Percentiles rank a stretch among this genome's conserved stretches.
phyloP scores from a whole-genome alignment of 176 grass and related monocot species.

The Leersia perrieri region DNA sequence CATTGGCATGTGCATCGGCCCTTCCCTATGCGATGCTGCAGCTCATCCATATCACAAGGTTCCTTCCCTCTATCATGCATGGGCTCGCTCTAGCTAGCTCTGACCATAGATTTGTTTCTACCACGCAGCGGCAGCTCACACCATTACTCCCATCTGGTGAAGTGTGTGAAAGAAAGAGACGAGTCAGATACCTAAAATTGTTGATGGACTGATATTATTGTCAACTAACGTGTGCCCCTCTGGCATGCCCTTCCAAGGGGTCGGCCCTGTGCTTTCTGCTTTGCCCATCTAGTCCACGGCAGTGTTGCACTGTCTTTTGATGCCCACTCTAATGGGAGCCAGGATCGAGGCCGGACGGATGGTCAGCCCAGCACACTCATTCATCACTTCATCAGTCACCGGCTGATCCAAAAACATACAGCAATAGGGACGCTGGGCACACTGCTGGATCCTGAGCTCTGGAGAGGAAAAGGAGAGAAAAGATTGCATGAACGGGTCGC shows the following conservation, averaged over 20 bases:
- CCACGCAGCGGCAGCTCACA: neutral
- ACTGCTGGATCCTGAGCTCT: conserved; percentile 15
- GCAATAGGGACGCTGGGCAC: conserved; percentile 36
- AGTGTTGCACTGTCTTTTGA: conserved; percentile 38
- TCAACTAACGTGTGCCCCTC: conserved; percentile 48
- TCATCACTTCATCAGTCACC: neutral
- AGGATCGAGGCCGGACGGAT: conserved; percentile 38
- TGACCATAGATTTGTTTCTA: conserved; percentile 53
- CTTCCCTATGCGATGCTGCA: conserved; percentile 22
- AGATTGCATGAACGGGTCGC: conserved; percentile 22
- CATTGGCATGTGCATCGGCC: conserved; percentile 31
- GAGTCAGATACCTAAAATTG: conserved; percentile 48
- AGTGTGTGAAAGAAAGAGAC: neutral
- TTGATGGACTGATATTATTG: conserved; percentile 49
- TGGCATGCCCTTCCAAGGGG: conserved; percentile 57
- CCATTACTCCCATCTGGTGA: conserved; percentile 37
- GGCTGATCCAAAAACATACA: conserved; percentile 12
- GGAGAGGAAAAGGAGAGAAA: neutral
- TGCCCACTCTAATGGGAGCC: conserved; percentile 33
- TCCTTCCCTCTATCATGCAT: conserved; percentile 29
- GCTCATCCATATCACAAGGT: conserved; percentile 32
- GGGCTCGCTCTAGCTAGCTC: conserved; percentile 12
- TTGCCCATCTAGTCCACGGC: conserved; percentile 54
- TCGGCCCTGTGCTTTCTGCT: conserved; percentile 20
- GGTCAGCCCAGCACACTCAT: neutral